Base-by-base conservation (phyloP, 371 early-diverging fungal species). In the Rhizopus arrhizus region DNA sequence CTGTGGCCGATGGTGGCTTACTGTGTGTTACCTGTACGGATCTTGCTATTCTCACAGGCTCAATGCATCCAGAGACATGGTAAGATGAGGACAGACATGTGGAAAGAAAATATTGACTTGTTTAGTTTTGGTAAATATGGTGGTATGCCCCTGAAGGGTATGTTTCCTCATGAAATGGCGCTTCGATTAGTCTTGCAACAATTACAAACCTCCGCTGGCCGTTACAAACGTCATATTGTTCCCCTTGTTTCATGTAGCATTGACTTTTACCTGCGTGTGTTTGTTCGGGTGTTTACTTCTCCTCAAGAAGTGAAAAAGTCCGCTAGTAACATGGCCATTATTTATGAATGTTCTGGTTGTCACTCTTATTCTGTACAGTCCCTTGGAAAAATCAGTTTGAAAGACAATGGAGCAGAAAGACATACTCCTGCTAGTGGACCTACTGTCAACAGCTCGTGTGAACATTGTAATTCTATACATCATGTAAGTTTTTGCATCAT, bases 21-120 rank as follows among this genome's bases (percentile, higher is more conserved):
- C 78, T 99, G 29, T 98, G 98, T 74, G 89, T 99, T 31, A 99
- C 99, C 3, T 97, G 99, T 78, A 99, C 99, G 0, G 99, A 99
- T 86, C 85, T 98, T 74, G 98, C 96, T 9, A 92, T 98, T 8
- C 81, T 99, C 5, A 95, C 98, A 61, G 95, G 98, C 36, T 86
- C 78, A 68, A 96, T 85, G 80, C 87, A 93, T 71, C 88, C 93
- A 3, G 98, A 97, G 66, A 89, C 93, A 47, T 95, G 99, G 85
- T 83, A 83, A 63, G 60, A 36, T 47, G 38, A n/a, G 29, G n/a
- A 29, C 48, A 13, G 5, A 38, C n/a, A 11, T 45, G 48, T 28
- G 11, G 41, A 34, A 31, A 28, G 10, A 56, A 15, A 13, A 12
- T 49, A 33, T 11, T 42, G 3, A 13, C 48, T 49, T 34, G 22